Percentiles rank a stretch among this genome's conserved stretches.
These are phyloP conservation scores for Rhytidiadelphus loreus DNA, from an alignment of 225 moss, liverwort and hornwort species.

Conservation along the genomic window DNA sequence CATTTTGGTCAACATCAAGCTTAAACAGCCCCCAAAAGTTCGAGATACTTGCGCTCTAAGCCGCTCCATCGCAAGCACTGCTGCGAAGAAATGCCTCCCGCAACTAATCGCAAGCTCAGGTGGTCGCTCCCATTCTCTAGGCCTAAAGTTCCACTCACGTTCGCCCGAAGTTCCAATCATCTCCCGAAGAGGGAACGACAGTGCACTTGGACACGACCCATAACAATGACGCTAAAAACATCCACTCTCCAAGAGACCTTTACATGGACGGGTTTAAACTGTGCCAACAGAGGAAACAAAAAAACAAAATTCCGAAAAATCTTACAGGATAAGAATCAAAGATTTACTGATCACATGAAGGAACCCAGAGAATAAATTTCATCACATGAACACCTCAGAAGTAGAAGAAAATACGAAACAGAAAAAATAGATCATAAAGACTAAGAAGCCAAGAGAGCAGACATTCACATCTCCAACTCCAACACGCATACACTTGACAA, in stretches of 20 bases:
- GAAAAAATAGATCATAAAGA: not conserved
- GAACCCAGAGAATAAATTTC: not conserved
- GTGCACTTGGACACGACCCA: not conserved
- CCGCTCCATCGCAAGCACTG: not conserved
- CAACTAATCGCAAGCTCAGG: not conserved
- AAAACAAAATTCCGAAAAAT: not conserved
- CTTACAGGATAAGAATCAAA: not conserved
- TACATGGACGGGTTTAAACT: not conserved
- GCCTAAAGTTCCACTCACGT: not conserved
- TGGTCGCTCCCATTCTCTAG: not conserved
- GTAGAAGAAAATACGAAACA: not conserved
- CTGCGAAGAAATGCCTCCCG: not conserved
- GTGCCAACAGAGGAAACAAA: not conserved
- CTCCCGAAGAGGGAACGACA: not conserved
- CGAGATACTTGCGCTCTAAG: not conserved
- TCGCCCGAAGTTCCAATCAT: not conserved
- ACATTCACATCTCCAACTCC: not conserved
- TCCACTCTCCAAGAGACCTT: not conserved
- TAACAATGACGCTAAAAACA: not conserved
- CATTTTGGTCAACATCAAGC: not conserved
- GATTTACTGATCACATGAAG: not conserved
- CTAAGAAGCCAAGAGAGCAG: not conserved
- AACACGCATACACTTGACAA: not conserved
- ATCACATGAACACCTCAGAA: not conserved
- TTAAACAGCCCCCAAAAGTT: not conserved